Percentiles rank a stretch among this genome's conserved stretches.
phyloP scores from a whole-genome alignment of 805 yeast species.

The Metschnikowia amazonensis region DNA sequence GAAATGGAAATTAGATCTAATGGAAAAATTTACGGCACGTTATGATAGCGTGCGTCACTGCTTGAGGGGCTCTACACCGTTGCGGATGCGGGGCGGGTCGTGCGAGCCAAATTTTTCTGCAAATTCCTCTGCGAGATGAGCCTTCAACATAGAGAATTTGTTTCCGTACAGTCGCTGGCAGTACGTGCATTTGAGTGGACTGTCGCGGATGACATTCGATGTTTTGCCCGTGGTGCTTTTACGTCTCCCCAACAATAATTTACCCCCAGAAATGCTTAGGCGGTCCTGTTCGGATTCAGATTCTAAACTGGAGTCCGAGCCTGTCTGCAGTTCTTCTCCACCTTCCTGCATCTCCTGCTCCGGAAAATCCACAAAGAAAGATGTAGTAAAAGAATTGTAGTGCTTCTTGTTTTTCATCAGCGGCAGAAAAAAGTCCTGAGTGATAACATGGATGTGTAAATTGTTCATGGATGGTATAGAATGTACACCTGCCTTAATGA shows the following conservation, averaged over 20 bases:
- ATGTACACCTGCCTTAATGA: slow-evolving; percentile 61
- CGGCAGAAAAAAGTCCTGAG: slow-evolving; percentile 56
- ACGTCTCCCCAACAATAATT: background rate
- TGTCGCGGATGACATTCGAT: slow-evolving; percentile 5
- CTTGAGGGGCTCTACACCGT: background rate
- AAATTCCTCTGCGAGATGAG: slow-evolving; percentile 28
- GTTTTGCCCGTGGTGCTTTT: slow-evolving; percentile 1
- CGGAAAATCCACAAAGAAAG: slow-evolving; percentile 58
- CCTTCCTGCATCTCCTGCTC: background rate
- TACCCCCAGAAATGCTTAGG: background rate
- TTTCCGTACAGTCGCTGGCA: slow-evolving; percentile 26
- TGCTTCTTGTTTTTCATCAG: slow-evolving; percentile 59
- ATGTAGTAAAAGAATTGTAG: slow-evolving; percentile 66
- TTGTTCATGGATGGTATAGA: slow-evolving; percentile 66
- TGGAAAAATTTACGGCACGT: slow-evolving; percentile 3
- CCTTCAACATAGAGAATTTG: slow-evolving; percentile 25
- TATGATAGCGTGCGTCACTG: background rate
- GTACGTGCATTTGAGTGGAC: slow-evolving; percentile 26
- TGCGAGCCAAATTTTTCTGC: slow-evolving; percentile 11
- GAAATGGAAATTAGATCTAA: background rate
- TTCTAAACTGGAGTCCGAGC: slow-evolving; percentile 3
- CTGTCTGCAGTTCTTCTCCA: slow-evolving; percentile 19
- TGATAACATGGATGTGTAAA: slow-evolving; percentile 69
- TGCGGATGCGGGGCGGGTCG: background rate
- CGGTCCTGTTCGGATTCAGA: background rate